Base-by-base conservation (phyloP, 768 basidiomycete genomes). In the Pleurotus pulmonarius region DNA sequence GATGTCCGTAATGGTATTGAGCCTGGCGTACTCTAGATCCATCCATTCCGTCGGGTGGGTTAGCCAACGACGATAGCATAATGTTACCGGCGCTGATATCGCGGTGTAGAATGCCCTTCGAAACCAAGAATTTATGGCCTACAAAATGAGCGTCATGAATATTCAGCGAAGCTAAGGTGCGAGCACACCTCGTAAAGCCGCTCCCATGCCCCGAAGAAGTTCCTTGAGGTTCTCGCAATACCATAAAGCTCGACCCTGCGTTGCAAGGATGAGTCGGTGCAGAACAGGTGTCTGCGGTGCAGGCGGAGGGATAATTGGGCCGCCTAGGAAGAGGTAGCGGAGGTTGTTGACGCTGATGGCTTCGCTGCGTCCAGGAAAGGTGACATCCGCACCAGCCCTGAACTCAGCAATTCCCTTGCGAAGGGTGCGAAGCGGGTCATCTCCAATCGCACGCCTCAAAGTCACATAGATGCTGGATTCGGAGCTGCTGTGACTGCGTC, bases 21-120 rank as follows among this genome's bases (percentile, higher is more conserved):
- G 29, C 3, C 49, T 61, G 46, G 65, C 67, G 55, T 61, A 64
- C 24, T 73, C 69, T 2, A 72, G 51, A 46, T 71, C 72, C n/a
- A 62, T 70, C 53, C 15, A 55, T 57, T 13, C 15, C 41, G 12
- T n/a, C 5, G 34, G 54, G 15, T 39, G 46, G 29, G 11, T 20
- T 24, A n/a, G 18, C 37, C 22, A 20, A 51, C 2, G 61, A 60
- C 40, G 73, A 67, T 15, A 73, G 64, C 5, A 75, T 34, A 9
- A 34, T 34, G 29, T 34, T 34, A 34, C 29, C 29, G 2, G 29
- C 29, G 29, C 29, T 34, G 61, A 46, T 72, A 46, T 74, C 68
- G 3, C 69, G 60, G 40, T 73, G 70, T 2, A 72, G 49, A 40
- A 75, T 63, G 0, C 64, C 65, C 7, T 64, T 59, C 25, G 63